Evolutionary conservation across 2,329 filamentous ascomycete species (phyloP), one percentile per base, ranked within the genome.

Genomic region (Coniochaeta sp.): DNA sequence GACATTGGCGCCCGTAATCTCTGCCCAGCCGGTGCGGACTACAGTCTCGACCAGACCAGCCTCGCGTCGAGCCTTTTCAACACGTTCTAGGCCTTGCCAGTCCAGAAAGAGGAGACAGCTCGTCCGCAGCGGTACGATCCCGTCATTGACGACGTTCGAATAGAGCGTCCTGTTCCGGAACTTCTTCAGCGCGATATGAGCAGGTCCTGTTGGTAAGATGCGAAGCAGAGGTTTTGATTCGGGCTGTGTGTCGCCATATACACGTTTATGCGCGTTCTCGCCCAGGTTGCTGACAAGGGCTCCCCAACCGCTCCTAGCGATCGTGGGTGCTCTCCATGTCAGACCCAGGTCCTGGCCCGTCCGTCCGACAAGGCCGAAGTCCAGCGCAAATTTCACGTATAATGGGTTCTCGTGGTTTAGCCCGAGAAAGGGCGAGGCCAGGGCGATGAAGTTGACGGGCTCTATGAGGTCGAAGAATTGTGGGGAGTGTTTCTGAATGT

Each of bases 141-240:
- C 93, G 74, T 98, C 93, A 69, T 98, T 98, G 66, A 98, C 93
- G 14, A 98, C 93, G 68, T 98, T 98, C 1, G 93, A 96, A 72
- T 98, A 98, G 1, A 97, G 81, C 0, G 95, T 98, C 17, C 93
- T 83, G 71, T 96, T 96, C 24, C 91, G 82, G 72, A 98, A 98
- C 74, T 90, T 91, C 70, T 89, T 88, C 44, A 98, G 76, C 1
- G 93, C 93, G 59, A 86, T 84, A 72, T 97, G 93, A 7, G 93
- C 95, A 17, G 93, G 93, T 0, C 93, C 93, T 8, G 91, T 96
- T 0, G 95, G 93, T 26, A 98, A 76, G 64, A 98, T 96, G 22
- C 93, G 84, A 22, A 98, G 76, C 40, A 98, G 77, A 2, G 93
- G 93, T 72, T 98, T 98, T 0, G 92, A 89, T 61, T 92, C 89